phyloP scores from a whole-genome alignment of 345 rosid species.

The Arabidopsis arenosa region DNA sequence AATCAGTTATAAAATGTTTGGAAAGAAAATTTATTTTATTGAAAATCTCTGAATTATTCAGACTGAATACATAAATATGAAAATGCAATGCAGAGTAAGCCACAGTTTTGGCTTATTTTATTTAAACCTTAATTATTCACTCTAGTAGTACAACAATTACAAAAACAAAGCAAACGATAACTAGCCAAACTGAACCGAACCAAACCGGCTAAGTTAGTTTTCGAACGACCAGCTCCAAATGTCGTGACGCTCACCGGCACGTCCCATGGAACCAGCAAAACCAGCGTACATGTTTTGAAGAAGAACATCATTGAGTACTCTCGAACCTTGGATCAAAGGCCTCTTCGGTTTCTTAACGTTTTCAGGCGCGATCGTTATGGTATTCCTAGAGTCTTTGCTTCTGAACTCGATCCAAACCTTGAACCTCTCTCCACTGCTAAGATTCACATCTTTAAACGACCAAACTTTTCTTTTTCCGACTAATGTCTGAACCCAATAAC shows the following conservation, averaged over 20 bases:
- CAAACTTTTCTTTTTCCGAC: slow-evolving; percentile 39
- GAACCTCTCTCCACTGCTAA: slow-evolving; percentile 45
- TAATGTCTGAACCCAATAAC: slow-evolving; percentile 44
- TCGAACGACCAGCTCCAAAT: slow-evolving; percentile 46
- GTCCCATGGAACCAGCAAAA: slow-evolving; percentile 46
- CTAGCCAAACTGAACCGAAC: background rate
- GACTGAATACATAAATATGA: background rate
- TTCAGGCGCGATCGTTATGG: slow-evolving; percentile 43
- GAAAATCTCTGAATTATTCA: background rate
- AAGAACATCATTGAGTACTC: slow-evolving; percentile 43
- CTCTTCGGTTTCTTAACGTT: slow-evolving; percentile 39
- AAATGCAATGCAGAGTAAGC: background rate
- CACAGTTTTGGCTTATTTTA: slow-evolving; percentile 35
- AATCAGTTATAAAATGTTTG: background rate
- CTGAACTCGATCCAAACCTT: slow-evolving; percentile 45
- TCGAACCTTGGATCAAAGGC: slow-evolving; percentile 42
- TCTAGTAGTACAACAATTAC: background rate
- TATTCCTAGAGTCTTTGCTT: slow-evolving; percentile 29
- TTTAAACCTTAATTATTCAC: slow-evolving; percentile 5
- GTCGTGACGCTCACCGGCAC: slow-evolving; percentile 43
- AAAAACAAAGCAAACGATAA: background rate
- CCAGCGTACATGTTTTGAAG: slow-evolving; percentile 42
- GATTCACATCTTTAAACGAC: slow-evolving; percentile 41
- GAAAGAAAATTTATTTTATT: slow-evolving; percentile 12
- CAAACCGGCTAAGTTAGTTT: slow-evolving; percentile 24